A percentile compares a stretch with the other conserved stretches of the same genome.
Conservation (phyloP, 108 stramenopile species). For the Mayamaea pseudoterrestris region DNA sequence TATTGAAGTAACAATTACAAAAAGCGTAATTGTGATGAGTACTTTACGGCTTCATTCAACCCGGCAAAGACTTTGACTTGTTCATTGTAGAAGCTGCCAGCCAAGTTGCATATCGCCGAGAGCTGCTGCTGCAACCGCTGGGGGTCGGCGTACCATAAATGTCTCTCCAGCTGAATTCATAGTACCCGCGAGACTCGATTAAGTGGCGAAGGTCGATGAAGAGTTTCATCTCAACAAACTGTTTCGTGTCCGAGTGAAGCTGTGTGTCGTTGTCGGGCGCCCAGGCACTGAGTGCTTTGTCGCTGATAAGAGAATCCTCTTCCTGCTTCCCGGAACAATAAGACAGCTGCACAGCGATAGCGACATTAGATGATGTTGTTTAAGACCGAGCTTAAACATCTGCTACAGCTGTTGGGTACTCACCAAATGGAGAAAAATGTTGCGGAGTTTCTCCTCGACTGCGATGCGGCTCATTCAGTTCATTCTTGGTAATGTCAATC, state of each 20-base stretch:
- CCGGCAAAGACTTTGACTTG: slow-evolving; percentile 57
- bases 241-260: slow-evolving; percentile 82
- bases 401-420: slow-evolving; percentile 2
- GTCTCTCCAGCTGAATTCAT: slow-evolving; percentile 87
- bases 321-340: slow-evolving; percentile 44
- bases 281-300: slow-evolving; percentile 6
- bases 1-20: background rate
- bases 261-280: slow-evolving; percentile 8
- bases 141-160: slow-evolving; percentile 46
- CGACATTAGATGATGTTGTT: background rate
- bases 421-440: slow-evolving; percentile 59
- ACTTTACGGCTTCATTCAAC: slow-evolving; percentile 33
- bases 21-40: background rate
- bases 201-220: slow-evolving; percentile 59
- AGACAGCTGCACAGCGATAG: slow-evolving; percentile 18
- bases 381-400: background rate
- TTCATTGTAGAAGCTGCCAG: slow-evolving; percentile 89
- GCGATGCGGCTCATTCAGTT: slow-evolving; percentile 66
- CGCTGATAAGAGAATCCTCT: slow-evolving; percentile 22
- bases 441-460: slow-evolving; percentile 68
- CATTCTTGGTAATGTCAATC: slow-evolving; percentile 60
- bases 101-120: slow-evolving; percentile 89
- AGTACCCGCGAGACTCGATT: slow-evolving; percentile 75
- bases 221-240: slow-evolving; percentile 71
- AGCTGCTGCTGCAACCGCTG: slow-evolving; percentile 77